Evolutionary conservation across 2,329 filamentous ascomycete species (phyloP).

Genomic region (Neofusicoccum umdonicola): DNA sequence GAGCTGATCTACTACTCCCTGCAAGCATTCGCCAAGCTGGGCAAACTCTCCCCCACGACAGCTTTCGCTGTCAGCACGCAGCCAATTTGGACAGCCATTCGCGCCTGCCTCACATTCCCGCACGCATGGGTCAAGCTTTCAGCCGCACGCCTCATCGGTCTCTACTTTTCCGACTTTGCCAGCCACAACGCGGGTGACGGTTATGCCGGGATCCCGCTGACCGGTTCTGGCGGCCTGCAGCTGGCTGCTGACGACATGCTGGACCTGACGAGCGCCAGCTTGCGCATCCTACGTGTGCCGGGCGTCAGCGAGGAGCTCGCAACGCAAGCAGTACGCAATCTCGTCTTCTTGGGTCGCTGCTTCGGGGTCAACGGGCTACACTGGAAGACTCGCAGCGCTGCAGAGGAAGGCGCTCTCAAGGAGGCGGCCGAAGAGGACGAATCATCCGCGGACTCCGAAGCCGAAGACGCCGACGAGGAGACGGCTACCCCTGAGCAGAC

Average conservation of each 20-base stretch:
- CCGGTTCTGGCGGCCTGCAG: conserved; percentile 68
- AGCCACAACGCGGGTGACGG: conserved; percentile 56
- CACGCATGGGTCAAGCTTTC: conserved; percentile 74
- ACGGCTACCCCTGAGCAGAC: conserved; percentile 17
- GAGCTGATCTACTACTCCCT: conserved; percentile 74
- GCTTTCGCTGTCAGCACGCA: conserved; percentile 61
- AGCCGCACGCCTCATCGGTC: conserved; percentile 69
- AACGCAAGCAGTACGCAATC: conserved; percentile 73
- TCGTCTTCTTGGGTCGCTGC: conserved; percentile 74
- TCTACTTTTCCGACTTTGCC: conserved; percentile 79
- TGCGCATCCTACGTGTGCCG: conserved; percentile 59
- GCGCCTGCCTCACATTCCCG: conserved; percentile 67
- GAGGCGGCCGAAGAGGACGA: conserved; percentile 48
- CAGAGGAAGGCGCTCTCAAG: conserved; percentile 43
- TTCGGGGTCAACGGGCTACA: conserved; percentile 57
- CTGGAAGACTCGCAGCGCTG: conserved; percentile 45
- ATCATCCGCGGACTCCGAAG: conserved; percentile 38
- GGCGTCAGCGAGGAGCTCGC: conserved; percentile 72
- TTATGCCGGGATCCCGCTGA: conserved; percentile 58
- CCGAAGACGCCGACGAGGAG: conserved; percentile 33
- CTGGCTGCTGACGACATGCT: conserved; percentile 65
- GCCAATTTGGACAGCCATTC: conserved; percentile 69
- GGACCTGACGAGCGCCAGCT: conserved; percentile 55
- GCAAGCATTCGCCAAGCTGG: conserved; percentile 65
- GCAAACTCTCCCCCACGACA: conserved; percentile 62